Percentiles rank a stretch among this genome's conserved stretches.
Evolutionary conservation across 2,329 filamentous ascomycete species (phyloP).

Genomic region (Aschersonia sp.): DNA sequence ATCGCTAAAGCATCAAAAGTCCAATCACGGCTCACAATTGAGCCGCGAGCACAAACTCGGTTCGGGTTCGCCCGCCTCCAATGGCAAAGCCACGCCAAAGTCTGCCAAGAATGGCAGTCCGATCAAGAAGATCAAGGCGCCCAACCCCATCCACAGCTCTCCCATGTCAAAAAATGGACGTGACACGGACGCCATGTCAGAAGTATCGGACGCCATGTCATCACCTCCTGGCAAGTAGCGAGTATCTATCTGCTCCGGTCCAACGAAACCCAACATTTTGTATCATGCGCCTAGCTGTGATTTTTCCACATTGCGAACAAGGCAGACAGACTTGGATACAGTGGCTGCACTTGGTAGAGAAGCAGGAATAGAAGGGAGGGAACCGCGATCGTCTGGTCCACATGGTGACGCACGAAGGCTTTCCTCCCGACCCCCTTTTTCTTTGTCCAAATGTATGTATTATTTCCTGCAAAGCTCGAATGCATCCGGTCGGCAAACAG

Average conservation of each 20-base stretch:
- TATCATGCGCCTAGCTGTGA: not conserved
- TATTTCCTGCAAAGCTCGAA: constrained; percentile 1
- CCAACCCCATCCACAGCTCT: constrained; percentile 33
- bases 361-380: not conserved
- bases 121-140: constrained; percentile 26
- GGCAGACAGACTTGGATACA: not conserved
- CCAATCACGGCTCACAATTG: constrained; percentile 33
- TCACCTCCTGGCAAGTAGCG: constrained; percentile 27
- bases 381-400: too few relatives aligned
- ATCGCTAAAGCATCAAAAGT: constrained; percentile 38
- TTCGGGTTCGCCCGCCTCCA: constrained; percentile 10
- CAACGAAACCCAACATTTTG: too few relatives aligned
- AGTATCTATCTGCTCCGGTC: too few relatives aligned
- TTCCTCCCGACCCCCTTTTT: constrained; percentile 6
- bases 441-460: not conserved
- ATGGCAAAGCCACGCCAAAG: constrained; percentile 15
- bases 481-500: constrained; percentile 6
- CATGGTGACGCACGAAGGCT: not conserved
- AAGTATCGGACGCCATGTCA: constrained; percentile 41
- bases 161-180: constrained; percentile 34
- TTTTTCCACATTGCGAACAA: not conserved
- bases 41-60: constrained; percentile 31
- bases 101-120: constrained; percentile 20
- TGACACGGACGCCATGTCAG: constrained; percentile 36
- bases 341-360: not conserved